Base-by-base conservation (phyloP, 164 flowering plant genomes). In the Aristolochia contorta region DNA sequence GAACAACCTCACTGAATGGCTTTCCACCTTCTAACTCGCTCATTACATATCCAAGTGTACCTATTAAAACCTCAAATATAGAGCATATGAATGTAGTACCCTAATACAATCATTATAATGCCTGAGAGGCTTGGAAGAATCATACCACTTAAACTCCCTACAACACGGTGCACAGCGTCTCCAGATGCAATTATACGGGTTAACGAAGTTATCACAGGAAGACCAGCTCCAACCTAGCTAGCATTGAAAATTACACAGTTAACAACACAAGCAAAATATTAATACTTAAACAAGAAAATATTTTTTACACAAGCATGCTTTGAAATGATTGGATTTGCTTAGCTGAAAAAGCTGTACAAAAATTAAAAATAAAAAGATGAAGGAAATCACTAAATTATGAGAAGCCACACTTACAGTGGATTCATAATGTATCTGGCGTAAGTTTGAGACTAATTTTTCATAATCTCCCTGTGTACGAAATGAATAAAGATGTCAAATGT, bases 31-130 rank as follows among this genome's bases (percentile, higher is more conserved):
- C 95, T 47, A 87, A 74, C 75, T 91, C 96, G 60, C 96, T 89
- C 98, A 91, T 86, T 20, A 91, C 92, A 80, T 84, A 89, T 12
- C 95, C 98, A 64, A 91, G 66, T n/a, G 98, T 87, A 55, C 96
- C 98, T 91, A 45, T 27, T 20, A 63, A 47, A 75, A 18, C 15
- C 65, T 47, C 70, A 7, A 23, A 50, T 16, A 20, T 6, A 61
- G 6, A 19, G 14, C 0, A 14, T 23, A 58, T 25, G n/a, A 60
- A 21, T 21, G 6, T 54, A 21, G 57, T 15, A 1, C 22, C 12
- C 37, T 54, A 24, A 16, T 14, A 21, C 3, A 25, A 12, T 8
- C 5, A 54, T 21, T 18, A 15, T 12, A 30, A 32, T 30, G 13
- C 6, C 13, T 14, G 21, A 56, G 2, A 24, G 25, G 16, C 25